Percentiles rank a stretch among this genome's conserved stretches.
Evolutionary conservation across 805 yeast genomes (phyloP).

Genomic region (Metschnikowia cerradonensis): DNA sequence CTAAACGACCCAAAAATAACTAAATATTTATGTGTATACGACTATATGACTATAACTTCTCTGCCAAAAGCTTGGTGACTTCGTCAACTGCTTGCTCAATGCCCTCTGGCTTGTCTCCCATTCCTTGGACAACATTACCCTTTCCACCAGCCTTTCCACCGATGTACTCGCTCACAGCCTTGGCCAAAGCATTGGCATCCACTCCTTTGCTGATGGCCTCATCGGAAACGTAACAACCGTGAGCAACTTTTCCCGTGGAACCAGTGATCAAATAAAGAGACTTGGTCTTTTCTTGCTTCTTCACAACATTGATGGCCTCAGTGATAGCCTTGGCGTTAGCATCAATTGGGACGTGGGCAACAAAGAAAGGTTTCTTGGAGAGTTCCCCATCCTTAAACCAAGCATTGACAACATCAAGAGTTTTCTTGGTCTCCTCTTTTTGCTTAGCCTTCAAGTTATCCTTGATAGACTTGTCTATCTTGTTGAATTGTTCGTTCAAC

Average conservation of each 20-base stretch:
- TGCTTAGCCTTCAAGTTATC: constrained; percentile 86
- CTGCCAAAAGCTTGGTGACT: constrained; percentile 55
- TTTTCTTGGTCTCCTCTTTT: constrained; percentile 81
- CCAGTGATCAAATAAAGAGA: constrained; percentile 81
- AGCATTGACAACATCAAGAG: constrained; percentile 69
- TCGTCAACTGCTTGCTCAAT: constrained; percentile 71
- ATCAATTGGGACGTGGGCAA: constrained; percentile 62
- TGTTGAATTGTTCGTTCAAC: constrained; percentile 68
- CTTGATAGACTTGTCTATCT: constrained; percentile 79
- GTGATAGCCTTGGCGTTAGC: constrained; percentile 92
- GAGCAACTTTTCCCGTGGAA: constrained; percentile 73
- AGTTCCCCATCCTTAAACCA: constrained; percentile 54
- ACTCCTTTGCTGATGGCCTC: constrained; percentile 66
- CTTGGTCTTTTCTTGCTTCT: constrained; percentile 69
- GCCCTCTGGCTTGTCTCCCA: constrained; percentile 78
- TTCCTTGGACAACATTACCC: constrained; percentile 94
- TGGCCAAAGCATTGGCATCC: constrained; percentile 71
- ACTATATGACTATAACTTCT: constrained; percentile 43
- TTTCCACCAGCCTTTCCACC: constrained; percentile 99
- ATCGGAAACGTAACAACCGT: constrained; percentile 85
- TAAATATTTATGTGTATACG: constrained; percentile 1
- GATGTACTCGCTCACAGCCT: constrained; percentile 61
- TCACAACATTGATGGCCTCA: constrained; percentile 83
- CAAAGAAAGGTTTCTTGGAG: constrained; percentile 51
- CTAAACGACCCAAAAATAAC: background rate